Conservation (phyloP, 2,329 filamentous ascomycete species). For the Fusarium begoniae region DNA sequence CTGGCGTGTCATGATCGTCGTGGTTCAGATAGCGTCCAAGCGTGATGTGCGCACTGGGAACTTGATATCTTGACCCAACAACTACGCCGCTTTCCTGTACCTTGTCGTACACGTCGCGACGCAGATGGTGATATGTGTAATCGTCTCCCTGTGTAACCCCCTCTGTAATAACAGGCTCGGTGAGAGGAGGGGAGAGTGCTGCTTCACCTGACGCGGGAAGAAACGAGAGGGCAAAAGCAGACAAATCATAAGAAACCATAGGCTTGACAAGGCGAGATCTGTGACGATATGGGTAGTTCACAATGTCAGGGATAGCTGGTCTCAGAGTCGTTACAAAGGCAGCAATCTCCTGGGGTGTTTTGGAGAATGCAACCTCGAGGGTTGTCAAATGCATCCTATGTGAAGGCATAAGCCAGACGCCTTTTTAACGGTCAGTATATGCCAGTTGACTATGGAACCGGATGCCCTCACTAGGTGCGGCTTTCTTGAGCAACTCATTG, state of each 20-base stretch:
- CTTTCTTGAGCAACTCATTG: slow-evolving; percentile 70
- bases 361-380: slow-evolving; percentile 85
- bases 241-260: slow-evolving; percentile 82
- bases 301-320: slow-evolving; percentile 66
- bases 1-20: slow-evolving; percentile 67
- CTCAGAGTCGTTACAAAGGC: slow-evolving; percentile 67
- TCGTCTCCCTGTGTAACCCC: slow-evolving; percentile 62
- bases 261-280: slow-evolving; percentile 83
- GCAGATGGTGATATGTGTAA: slow-evolving; percentile 92
- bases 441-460: too few relatives aligned
- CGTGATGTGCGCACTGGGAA: slow-evolving; percentile 90
- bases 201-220: slow-evolving; percentile 77
- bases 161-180: slow-evolving; percentile 48
- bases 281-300: slow-evolving; percentile 72
- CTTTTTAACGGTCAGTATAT: slow-evolving; percentile 52
- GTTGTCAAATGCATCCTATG: slow-evolving; percentile 84
- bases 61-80: slow-evolving; percentile 82
- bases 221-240: slow-evolving; percentile 87
- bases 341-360: slow-evolving; percentile 74
- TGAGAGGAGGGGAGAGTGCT: slow-evolving; percentile 49
- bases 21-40: slow-evolving; percentile 81
- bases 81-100: slow-evolving; percentile 70
- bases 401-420: slow-evolving; percentile 86
- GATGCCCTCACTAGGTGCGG: slow-evolving; percentile 73
- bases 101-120: slow-evolving; percentile 77